Base-by-base conservation (phyloP, 73 alveolate species). In the Paramecium bursaria region DNA sequence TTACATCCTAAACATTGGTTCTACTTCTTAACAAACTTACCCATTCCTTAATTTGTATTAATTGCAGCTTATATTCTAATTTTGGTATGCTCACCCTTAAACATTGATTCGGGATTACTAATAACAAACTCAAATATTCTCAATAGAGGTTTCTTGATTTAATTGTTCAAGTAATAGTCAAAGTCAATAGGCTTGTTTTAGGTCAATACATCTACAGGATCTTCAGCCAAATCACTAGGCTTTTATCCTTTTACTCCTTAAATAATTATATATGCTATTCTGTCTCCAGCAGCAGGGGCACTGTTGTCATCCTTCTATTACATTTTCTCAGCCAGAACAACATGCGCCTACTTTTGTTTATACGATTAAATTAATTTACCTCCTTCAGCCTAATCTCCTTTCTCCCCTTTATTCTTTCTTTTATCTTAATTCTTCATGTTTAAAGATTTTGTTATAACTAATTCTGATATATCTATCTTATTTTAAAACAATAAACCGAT, bases 321-420 rank as follows among this genome's bases (percentile, higher is more conserved):
- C 99, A 98, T 98, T 79, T 94, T 93, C 85, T 97, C 99, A 42
- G 99, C 99, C 50, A 98, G 94, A 90, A 95, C 99, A 17, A 98
- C 99, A 94, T 98, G 99, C 10, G 99, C 99, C 87, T 95, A 96
- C 77, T 91, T 97, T 22, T 97, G 97, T 31, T 85, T 91, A 74
- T 98, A 97, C 44, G 74, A 74, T 67, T 79, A 44, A 17, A 54
- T 86, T 75, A 42, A 53, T 23, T 50, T 80, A 19, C 76, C 88
- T 57, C 74, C 85, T 30, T 74, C 74, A 47, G 48, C 88, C 30
- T 86, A 88, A 48, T 74, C 86, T 23, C 50, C 53, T 42, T 30
- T 67, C n/a, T 74, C 46, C 67, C 85, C 79, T 44, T 74, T 86
- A n/a, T 75, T 74, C 48, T 91, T 90, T 51, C 89, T 76, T 48